Evolutionary conservation across 2,329 filamentous ascomycete species (phyloP).

Genomic region (Acrocalymma vagum): DNA sequence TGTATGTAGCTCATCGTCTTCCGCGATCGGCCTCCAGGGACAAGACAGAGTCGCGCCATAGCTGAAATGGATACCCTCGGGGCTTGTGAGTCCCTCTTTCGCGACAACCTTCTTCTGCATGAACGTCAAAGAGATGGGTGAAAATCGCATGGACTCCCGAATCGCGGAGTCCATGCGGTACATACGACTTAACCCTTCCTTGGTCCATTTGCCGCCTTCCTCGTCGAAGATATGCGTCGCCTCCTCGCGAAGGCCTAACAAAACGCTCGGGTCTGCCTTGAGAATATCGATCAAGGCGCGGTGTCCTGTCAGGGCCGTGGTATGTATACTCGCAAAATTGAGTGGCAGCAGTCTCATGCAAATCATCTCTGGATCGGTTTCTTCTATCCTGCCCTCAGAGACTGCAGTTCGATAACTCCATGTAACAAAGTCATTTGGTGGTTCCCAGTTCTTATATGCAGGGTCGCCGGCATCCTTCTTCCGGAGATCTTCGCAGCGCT

Average conservation of each 20-base stretch:
- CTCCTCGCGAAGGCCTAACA: constrained; percentile 54
- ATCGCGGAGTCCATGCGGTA: constrained; percentile 61
- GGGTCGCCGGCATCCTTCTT: constrained; percentile 53
- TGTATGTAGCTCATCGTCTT: constrained; percentile 25
- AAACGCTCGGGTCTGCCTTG: constrained; percentile 20
- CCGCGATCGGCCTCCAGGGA: constrained; percentile 25
- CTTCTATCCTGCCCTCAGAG: constrained; percentile 52
- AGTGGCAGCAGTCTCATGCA: constrained; percentile 63
- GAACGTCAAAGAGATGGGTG: constrained; percentile 57
- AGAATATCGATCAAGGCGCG: constrained; percentile 43
- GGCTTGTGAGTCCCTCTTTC: constrained; percentile 81
- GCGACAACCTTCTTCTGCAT: constrained; percentile 60
- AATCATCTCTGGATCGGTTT: constrained; percentile 59
- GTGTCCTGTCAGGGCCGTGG: constrained; percentile 62
- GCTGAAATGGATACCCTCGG: constrained; percentile 63
- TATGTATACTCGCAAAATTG: constrained; percentile 68
- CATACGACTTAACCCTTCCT: constrained; percentile 53
- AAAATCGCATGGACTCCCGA: constrained; percentile 62
- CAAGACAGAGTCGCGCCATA: constrained; percentile 26
- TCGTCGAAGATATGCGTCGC: constrained; percentile 43
- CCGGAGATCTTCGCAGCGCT: constrained; percentile 58
- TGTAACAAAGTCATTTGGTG: constrained; percentile 65
- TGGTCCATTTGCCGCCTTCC: constrained; percentile 57
- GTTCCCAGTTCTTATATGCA: constrained; percentile 50
- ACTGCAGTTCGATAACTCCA: constrained; percentile 65